These are phyloP conservation scores for Catunica adiposa DNA, from an alignment of 2,329 filamentous ascomycete species.

Conservation along the genomic window DNA sequence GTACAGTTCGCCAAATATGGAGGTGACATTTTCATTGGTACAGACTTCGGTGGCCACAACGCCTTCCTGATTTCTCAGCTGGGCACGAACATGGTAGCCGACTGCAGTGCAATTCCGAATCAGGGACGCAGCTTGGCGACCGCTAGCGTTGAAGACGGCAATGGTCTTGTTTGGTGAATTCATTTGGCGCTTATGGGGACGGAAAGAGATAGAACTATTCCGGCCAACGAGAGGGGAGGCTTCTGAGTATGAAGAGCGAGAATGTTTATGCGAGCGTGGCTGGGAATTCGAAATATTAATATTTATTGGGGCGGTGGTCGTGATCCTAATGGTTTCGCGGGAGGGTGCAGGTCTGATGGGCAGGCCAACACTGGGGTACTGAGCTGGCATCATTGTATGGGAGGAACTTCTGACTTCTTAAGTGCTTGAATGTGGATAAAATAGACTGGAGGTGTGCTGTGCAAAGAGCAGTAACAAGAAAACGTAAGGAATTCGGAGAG, in stretches of 20 bases:
- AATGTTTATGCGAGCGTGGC: slow-evolving; percentile 37
- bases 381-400: slow-evolving; percentile 20
- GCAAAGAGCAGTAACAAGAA: neutral
- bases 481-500: neutral
- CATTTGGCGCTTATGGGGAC: slow-evolving; percentile 42
- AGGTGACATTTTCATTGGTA: slow-evolving; percentile 57
- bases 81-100: slow-evolving; percentile 82
- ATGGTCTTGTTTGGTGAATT: slow-evolving; percentile 58
- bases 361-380: slow-evolving; percentile 21
- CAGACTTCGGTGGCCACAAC: slow-evolving; percentile 78
- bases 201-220: slow-evolving; percentile 45
- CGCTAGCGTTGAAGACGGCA: slow-evolving; percentile 88
- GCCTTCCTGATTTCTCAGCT: slow-evolving; percentile 73
- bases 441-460: neutral
- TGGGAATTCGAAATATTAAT: slow-evolving; percentile 12
- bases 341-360: slow-evolving; percentile 22
- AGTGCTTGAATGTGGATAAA: neutral
- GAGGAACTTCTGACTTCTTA: neutral
- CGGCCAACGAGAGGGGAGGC: slow-evolving; percentile 39
- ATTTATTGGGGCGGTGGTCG: slow-evolving; percentile 10
- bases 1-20: slow-evolving; percentile 49
- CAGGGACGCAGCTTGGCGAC: slow-evolving; percentile 86
- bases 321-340: slow-evolving; percentile 16
- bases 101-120: slow-evolving; percentile 88
- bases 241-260: slow-evolving; percentile 44